phyloP scores from a whole-genome alignment of 129 eudicot species.

The Arctium minus region DNA sequence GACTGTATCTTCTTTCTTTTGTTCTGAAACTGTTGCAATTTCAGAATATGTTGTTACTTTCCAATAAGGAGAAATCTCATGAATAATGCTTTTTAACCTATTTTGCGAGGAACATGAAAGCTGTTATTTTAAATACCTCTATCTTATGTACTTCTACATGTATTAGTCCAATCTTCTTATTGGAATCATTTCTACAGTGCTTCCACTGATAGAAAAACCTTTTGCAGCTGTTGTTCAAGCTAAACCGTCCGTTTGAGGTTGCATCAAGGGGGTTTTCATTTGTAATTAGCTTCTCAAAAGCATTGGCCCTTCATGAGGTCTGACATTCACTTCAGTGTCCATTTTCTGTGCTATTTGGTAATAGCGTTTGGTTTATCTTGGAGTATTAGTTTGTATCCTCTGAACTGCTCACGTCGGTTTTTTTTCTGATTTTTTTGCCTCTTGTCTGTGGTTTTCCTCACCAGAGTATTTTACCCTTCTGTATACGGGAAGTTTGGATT shows the following conservation, averaged over 20 bases:
- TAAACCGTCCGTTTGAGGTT: conserved; percentile 91
- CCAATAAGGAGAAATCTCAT: neutral
- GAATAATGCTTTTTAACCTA: neutral
- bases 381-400: conserved; percentile 12
- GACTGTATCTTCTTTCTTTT: neutral
- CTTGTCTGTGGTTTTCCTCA: conserved; percentile 10
- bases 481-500: conserved; percentile 96
- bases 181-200: neutral
- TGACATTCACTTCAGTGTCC: conserved; percentile 25
- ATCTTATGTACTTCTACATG: neutral
- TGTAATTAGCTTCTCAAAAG: conserved; percentile 87
- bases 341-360: conserved; percentile 22
- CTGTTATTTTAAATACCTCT: neutral
- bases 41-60: neutral
- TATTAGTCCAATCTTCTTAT: neutral
- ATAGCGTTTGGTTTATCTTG: conserved; percentile 14
- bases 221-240: conserved; percentile 83
- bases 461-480: conserved; percentile 82
- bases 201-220: neutral
- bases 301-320: conserved; percentile 84
- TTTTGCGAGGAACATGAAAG: neutral
- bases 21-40: neutral
- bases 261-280: conserved; percentile 90
- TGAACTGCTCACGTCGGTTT: neutral
- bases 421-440: conserved; percentile 22